Conservation (phyloP, 192 early-diverging fungal genomes). For the Backusella westeae region DNA sequence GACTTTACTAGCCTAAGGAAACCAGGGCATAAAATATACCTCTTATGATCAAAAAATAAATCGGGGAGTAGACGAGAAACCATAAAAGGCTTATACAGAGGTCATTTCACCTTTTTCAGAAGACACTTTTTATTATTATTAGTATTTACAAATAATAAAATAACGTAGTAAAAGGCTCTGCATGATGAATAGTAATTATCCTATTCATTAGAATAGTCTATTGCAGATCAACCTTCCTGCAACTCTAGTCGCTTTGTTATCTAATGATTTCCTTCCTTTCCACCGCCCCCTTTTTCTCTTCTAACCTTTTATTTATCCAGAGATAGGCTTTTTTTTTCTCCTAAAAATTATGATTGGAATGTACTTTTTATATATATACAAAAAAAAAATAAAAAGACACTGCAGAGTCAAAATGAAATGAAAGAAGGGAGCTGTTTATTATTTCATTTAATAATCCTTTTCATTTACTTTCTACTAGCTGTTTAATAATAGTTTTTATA, state of each 20-base stretch:
- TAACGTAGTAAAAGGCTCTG: background rate
- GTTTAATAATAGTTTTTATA: slow-evolving; percentile 20
- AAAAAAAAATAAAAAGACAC: background rate
- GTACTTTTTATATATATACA: background rate
- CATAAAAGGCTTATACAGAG: background rate
- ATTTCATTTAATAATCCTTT: background rate
- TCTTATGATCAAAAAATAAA: background rate
- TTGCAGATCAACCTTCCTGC: background rate
- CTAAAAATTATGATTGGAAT: slow-evolving; percentile 22
- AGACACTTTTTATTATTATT: background rate
- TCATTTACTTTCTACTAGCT: slow-evolving; percentile 13
- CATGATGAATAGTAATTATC: background rate
- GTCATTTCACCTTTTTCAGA: background rate
- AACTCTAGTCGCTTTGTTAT: slow-evolving; percentile 28
- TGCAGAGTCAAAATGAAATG: background rate
- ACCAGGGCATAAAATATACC: background rate
- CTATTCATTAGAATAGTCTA: background rate
- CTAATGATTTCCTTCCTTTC: slow-evolving; percentile 61
- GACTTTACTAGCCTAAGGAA: background rate
- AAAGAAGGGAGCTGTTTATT: background rate
- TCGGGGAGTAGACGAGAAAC: background rate
- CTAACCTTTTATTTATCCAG: slow-evolving; percentile 75
- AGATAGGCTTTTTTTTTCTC: slow-evolving; percentile 56
- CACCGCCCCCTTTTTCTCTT: slow-evolving; percentile 59
- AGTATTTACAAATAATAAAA: background rate